A percentile compares a stretch with the other conserved stretches of the same genome.
phyloP scores from a whole-genome alignment of 495 filamentous ascomycete genomes.

The Penicillium daleae region DNA sequence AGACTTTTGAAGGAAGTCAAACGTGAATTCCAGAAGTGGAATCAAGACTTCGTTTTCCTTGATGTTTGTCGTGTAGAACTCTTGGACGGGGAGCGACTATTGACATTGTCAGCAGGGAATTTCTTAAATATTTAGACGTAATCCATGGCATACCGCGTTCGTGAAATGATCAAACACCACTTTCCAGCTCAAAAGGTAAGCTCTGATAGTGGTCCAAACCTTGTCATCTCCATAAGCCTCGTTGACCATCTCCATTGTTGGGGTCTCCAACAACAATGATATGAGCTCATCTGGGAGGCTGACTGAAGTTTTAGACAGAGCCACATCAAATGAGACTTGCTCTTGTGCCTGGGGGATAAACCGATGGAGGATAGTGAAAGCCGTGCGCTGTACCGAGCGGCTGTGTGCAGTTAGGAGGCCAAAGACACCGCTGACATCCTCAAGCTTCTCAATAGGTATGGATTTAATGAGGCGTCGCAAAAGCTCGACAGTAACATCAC shows the following conservation, averaged over 20 bases:
- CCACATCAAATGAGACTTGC: conserved; percentile 78
- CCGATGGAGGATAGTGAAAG: conserved; percentile 78
- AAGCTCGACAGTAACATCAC: conserved; percentile 71
- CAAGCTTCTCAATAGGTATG: conserved; percentile 57
- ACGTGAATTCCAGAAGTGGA: conserved; percentile 74
- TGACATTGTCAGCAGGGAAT: conserved; percentile 29
- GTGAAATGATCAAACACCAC: conserved; percentile 86
- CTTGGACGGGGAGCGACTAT: conserved; percentile 75
- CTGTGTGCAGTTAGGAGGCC: conserved; percentile 77
- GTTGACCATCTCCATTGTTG: conserved; percentile 55
- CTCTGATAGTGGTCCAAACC: conserved; percentile 54
- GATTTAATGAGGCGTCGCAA: conserved; percentile 65
- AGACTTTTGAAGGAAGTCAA: conserved; percentile 78
- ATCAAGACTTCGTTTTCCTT: conserved; percentile 71
- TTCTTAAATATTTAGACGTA: too few relatives aligned
- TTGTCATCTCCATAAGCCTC: conserved; percentile 41
- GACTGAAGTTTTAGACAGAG: conserved; percentile 71
- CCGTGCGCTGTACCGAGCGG: conserved; percentile 72
- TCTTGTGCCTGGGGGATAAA: conserved; percentile 78
- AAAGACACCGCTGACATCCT: conserved; percentile 65
- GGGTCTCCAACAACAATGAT: conserved; percentile 62
- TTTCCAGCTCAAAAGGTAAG: conserved; percentile 91
- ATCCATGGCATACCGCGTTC: conserved; percentile 57
- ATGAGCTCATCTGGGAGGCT: conserved; percentile 70
- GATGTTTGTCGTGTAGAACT: conserved; percentile 74